Evolutionary conservation across 2,329 filamentous ascomycete genomes (phyloP).

Genomic region (Chaetomium sp.): DNA sequence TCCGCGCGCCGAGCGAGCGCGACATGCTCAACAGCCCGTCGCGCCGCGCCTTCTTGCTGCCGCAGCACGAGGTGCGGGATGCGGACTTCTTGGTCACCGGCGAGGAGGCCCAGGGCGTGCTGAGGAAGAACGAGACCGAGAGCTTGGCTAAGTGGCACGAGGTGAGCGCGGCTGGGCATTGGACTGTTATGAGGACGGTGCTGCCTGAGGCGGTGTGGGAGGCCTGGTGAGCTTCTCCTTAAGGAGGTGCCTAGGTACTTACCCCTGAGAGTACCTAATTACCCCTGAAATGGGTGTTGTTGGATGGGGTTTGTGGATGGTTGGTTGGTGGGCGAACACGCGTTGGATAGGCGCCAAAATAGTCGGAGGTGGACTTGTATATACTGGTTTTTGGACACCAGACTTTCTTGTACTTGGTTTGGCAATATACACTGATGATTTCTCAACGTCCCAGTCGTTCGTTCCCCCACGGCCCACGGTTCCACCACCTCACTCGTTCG

Average conservation of each 20-base stretch:
- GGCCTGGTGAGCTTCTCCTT: conserved; percentile 66
- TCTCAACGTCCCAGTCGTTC: not conserved
- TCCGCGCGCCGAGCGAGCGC: conserved; percentile 63
- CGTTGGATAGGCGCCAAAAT: not conserved
- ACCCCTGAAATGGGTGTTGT: too few relatives aligned
- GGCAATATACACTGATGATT: not conserved
- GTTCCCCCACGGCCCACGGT: not conserved
- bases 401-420: not conserved
- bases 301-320: too few relatives aligned
- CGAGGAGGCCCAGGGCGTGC: conserved; percentile 51
- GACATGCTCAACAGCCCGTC: conserved; percentile 76
- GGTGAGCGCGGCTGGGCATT: conserved; percentile 79
- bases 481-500: not conserved
- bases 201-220: conserved; percentile 81
- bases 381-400: not conserved
- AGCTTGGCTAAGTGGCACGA: conserved; percentile 72
- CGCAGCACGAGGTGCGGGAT: conserved; percentile 68
- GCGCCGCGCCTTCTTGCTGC: conserved; percentile 69
- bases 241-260: not conserved
- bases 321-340: not conserved
- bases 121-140: conserved; percentile 65
- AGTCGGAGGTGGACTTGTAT: not conserved
- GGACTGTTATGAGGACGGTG: conserved; percentile 87
- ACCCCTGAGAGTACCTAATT: not conserved
- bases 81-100: conserved; percentile 47